These are phyloP conservation scores for Blastomyces parvus DNA, from an alignment of 2,329 filamentous ascomycete species.

Conservation along the genomic window DNA sequence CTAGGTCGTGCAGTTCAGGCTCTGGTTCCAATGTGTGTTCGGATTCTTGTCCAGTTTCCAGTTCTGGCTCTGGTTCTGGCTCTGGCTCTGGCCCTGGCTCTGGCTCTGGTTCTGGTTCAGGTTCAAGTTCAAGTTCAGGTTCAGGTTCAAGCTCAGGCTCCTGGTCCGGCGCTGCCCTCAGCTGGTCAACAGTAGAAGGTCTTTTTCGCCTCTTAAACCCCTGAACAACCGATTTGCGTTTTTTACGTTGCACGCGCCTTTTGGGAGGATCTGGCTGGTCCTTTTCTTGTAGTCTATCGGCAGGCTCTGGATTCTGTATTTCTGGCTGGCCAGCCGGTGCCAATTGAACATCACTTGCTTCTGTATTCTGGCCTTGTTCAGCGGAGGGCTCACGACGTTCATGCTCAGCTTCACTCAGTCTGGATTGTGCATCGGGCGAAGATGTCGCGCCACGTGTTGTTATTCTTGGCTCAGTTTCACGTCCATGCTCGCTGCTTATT, in stretches of 20 bases:
- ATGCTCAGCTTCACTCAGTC: neutral
- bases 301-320: neutral
- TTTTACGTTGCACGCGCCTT: constrained; percentile 6
- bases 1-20: neutral
- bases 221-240: constrained; percentile 15
- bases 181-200: neutral
- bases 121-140: neutral
- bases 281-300: neutral
- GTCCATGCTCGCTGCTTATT: neutral
- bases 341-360: neutral
- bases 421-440: neutral
- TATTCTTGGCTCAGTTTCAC: neutral
- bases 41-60: neutral
- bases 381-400: neutral
- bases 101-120: neutral
- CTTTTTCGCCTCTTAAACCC: constrained; percentile 10
- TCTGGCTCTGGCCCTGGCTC: constrained; percentile 5
- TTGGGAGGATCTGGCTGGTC: neutral
- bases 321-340: neutral
- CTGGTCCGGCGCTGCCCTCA: neutral
- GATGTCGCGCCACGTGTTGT: neutral
- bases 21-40: constrained; percentile 9
- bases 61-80: neutral
- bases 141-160: constrained; percentile 3
- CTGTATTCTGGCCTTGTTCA: neutral